Percentiles rank a stretch among this genome's conserved stretches.
phyloP scores from a whole-genome alignment of 2,329 filamentous ascomycete genomes.

The Nigrospora oryzae region DNA sequence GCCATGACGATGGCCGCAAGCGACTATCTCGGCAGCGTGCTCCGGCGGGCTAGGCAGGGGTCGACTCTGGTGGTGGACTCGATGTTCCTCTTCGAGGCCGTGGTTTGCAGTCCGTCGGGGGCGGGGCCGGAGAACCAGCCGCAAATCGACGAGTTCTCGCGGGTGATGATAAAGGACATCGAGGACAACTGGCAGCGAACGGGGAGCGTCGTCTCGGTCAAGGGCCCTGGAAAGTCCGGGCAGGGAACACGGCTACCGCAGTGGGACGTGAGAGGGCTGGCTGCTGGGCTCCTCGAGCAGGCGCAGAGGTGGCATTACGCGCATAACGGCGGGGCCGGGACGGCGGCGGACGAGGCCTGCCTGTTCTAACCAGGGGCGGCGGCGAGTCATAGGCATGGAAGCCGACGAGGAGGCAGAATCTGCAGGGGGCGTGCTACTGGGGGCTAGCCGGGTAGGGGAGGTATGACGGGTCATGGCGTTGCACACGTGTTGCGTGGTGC shows the following conservation, averaged over 20 bases:
- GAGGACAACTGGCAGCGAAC: conserved; percentile 32
- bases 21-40: conserved; percentile 10
- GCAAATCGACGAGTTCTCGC: conserved; percentile 29
- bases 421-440: too few species aligned
- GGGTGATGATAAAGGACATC: conserved; percentile 35
- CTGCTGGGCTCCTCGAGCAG: conserved; percentile 9
- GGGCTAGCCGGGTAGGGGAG: too few species aligned
- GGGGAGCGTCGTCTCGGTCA: conserved; percentile 25
- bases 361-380: too few species aligned
- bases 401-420: too few species aligned
- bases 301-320: conserved; percentile 13
- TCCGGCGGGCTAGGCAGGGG: conserved; percentile 2
- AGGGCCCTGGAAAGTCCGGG: conserved; percentile 26
- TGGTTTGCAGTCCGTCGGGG: conserved; percentile 2
- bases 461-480: too few species aligned
- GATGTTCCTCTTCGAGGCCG: conserved; percentile 12
- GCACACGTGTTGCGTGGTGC: too few species aligned
- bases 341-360: too few species aligned
- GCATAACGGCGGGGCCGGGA: conserved; percentile 5
- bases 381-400: too few species aligned
- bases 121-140: conserved; percentile 11
- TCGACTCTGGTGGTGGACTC: conserved; percentile 6
- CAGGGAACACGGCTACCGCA: conserved; percentile 19
- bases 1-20: conserved; percentile 14
- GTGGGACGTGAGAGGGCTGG: conserved; percentile 9